Percentiles rank a stretch among this genome's conserved stretches.
phyloP scores from a whole-genome alignment of 2,329 filamentous ascomycete species.

The Zarea fungicola region DNA sequence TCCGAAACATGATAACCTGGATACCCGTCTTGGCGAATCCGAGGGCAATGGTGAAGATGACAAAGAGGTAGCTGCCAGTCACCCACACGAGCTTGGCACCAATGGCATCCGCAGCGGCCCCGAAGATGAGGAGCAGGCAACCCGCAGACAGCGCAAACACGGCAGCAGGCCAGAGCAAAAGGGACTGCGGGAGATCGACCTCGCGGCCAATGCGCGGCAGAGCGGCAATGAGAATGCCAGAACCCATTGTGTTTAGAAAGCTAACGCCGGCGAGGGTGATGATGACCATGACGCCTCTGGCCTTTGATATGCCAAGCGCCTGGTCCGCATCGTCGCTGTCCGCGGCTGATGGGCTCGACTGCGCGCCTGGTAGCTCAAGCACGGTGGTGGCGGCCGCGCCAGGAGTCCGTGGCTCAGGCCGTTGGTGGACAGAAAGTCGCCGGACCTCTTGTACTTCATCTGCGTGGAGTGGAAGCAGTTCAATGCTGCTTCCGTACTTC shows the following conservation, averaged over 20 bases:
- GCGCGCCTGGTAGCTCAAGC: too few relatives aligned
- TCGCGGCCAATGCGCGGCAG: slow-evolving; percentile 33
- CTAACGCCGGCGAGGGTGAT: slow-evolving; percentile 28
- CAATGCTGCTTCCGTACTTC: too few relatives aligned
- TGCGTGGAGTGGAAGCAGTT: too few relatives aligned
- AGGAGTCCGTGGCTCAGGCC: too few relatives aligned
- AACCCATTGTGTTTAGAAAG: slow-evolving; percentile 33
- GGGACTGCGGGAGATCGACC: slow-evolving; percentile 23
- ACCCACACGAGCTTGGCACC: neutral
- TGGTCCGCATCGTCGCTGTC: neutral
- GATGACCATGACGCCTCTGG: slow-evolving; percentile 25
- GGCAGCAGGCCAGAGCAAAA: slow-evolving; percentile 29
- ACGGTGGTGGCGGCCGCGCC: too few relatives aligned
- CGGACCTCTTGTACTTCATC: too few relatives aligned
- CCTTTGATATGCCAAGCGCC: slow-evolving; percentile 16
- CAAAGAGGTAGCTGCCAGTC: neutral
- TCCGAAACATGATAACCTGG: slow-evolving; percentile 28
- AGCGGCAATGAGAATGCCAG: slow-evolving; percentile 32
- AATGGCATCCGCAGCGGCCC: neutral
- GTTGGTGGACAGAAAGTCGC: too few relatives aligned
- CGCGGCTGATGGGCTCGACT: too few relatives aligned
- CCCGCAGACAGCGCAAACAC: slow-evolving; percentile 25
- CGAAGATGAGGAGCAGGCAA: slow-evolving; percentile 16
- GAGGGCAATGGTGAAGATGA: slow-evolving; percentile 25
- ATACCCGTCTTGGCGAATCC: slow-evolving; percentile 23